These are phyloP conservation scores for Pythium vanterpoolii DNA, from an alignment of 352 stramenopile genomes.

Conservation along the genomic window DNA sequence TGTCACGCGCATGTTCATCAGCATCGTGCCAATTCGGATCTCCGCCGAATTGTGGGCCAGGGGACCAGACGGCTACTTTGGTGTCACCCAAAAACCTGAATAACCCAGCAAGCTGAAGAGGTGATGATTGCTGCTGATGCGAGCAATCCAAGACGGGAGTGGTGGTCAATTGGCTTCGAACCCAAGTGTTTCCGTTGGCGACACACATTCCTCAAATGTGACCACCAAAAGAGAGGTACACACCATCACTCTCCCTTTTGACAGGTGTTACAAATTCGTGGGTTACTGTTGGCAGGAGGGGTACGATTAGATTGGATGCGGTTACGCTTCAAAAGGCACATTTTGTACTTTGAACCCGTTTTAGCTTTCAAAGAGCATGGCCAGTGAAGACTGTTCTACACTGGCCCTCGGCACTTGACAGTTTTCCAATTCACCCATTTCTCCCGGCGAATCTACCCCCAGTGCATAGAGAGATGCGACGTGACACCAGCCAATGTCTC, in stretches of 20 bases:
- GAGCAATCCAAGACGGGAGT: too few species aligned
- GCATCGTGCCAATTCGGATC: slow-evolving; percentile 8
- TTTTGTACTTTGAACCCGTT: slow-evolving; percentile 9
- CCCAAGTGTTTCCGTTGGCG: too few species aligned
- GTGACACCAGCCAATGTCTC: background rate
- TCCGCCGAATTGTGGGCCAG: slow-evolving; percentile 3
- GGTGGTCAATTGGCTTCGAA: too few species aligned
- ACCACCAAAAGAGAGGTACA: too few species aligned
- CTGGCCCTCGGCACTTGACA: slow-evolving; percentile 7
- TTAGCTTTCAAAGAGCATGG: slow-evolving; percentile 14
- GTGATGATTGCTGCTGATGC: background rate
- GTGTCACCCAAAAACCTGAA: slow-evolving; percentile 8
- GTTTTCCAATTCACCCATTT: background rate
- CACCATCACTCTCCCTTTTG: too few species aligned
- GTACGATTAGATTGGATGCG: slow-evolving; percentile 10
- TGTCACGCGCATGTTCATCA: slow-evolving; percentile 20
- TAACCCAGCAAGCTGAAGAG: slow-evolving; percentile 4
- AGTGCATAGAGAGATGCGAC: background rate
- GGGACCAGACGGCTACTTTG: background rate
- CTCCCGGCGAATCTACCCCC: background rate
- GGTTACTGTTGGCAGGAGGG: too few species aligned
- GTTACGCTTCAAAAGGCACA: slow-evolving; percentile 3
- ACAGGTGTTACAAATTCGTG: too few species aligned
- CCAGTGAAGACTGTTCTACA: slow-evolving; percentile 6
- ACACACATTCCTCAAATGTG: too few species aligned